A percentile compares a stretch with the other conserved stretches of the same genome.
Conservation (phyloP, 345 rosid species). For the Salix dunnii region DNA sequence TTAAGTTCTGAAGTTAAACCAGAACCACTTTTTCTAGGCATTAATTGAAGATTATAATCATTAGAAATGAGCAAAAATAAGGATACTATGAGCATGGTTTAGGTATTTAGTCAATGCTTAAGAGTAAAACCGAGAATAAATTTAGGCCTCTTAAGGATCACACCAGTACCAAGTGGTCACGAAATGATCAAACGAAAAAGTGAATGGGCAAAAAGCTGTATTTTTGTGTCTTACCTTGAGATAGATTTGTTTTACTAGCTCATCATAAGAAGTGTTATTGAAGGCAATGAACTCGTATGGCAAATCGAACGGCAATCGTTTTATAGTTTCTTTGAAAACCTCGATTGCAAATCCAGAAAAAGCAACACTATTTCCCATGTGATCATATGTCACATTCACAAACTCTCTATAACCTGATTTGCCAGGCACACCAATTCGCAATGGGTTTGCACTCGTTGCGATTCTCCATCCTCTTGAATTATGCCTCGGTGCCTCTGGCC, state of each 20-base stretch:
- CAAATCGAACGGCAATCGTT: constrained; percentile 13
- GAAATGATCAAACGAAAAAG: neutral
- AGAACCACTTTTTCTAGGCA: too few relatives aligned
- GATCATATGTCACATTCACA: constrained; percentile 4
- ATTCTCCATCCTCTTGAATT: constrained; percentile 26
- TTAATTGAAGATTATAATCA: too few relatives aligned
- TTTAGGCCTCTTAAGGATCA: too few relatives aligned
- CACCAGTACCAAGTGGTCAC: too few relatives aligned
- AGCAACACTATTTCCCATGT: neutral
- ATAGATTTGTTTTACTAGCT: constrained; percentile 16
- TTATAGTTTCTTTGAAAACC: neutral
- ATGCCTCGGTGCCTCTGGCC: constrained; percentile 19
- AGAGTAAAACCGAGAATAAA: too few relatives aligned
- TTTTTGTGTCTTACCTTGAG: constrained; percentile 9
- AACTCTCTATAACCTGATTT: neutral
- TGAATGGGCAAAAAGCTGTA: neutral
- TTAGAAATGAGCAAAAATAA: too few relatives aligned
- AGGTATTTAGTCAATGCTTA: too few relatives aligned
- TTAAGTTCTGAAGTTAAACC: too few relatives aligned
- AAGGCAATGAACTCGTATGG: constrained; percentile 2
- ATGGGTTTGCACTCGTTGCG: constrained; percentile 3
- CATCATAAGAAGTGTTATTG: constrained; percentile 13
- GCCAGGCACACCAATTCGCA: constrained; percentile 22
- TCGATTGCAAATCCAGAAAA: constrained; percentile 19
- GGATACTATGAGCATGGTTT: too few relatives aligned